Evolutionary conservation across 179 eudicot genomes (phyloP).

Genomic region (Actinidia arguta): DNA sequence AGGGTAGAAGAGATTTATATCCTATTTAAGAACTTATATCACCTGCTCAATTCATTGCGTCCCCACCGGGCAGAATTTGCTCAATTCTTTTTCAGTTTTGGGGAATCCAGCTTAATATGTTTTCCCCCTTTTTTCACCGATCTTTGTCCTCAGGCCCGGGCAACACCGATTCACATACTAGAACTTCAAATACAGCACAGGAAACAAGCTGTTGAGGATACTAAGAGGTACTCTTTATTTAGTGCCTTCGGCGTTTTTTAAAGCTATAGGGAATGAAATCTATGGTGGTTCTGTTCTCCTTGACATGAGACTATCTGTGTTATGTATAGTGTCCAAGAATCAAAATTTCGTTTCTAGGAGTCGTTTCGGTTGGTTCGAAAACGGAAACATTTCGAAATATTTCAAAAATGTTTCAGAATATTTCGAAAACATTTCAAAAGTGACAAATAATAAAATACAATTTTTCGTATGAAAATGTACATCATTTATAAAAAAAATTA

Average conservation of each 20-base stretch:
- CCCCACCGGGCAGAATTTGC: slow-evolving; percentile 77
- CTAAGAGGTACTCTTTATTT: slow-evolving; percentile 58
- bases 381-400: too few species aligned
- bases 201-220: slow-evolving; percentile 91
- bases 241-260: neutral
- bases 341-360: too few species aligned
- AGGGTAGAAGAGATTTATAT: slow-evolving; percentile 97
- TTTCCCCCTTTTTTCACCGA: neutral
- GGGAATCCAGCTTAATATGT: neutral
- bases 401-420: too few species aligned
- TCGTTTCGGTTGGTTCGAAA: too few species aligned
- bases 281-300: too few species aligned
- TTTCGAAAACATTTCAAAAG: too few species aligned
- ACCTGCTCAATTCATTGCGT: slow-evolving; percentile 87
- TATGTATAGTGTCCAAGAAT: too few species aligned
- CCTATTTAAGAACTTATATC: slow-evolving; percentile 88
- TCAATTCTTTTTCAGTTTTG: neutral
- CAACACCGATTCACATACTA: slow-evolving; percentile 83
- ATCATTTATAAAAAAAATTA: too few species aligned
- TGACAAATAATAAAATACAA: too few species aligned
- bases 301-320: too few species aligned
- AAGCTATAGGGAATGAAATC: neutral
- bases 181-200: slow-evolving; percentile 94
- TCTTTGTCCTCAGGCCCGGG: slow-evolving; percentile 68
- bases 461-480: too few species aligned